phyloP scores from a whole-genome alignment of 208 protist species.

The Leishmania mexicana region DNA sequence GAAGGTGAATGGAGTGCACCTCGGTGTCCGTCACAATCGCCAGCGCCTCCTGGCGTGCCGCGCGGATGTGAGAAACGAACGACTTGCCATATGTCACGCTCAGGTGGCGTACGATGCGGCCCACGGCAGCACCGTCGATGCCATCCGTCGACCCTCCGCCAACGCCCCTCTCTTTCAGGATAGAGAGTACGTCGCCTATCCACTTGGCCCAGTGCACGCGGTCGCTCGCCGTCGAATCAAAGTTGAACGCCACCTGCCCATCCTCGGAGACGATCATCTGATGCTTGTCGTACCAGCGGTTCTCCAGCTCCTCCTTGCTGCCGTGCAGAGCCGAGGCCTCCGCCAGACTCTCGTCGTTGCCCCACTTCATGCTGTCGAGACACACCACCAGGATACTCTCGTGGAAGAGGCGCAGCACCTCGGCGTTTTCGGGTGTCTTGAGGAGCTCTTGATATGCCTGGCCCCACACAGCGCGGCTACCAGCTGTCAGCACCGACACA shows the following conservation, averaged over 20 bases:
- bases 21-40: constrained; percentile 67
- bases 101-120: constrained; percentile 55
- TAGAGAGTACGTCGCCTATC: constrained; percentile 71
- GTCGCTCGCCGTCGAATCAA: constrained; percentile 81
- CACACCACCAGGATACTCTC: constrained; percentile 81
- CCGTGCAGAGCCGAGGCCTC: constrained; percentile 74
- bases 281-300: constrained; percentile 94
- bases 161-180: constrained; percentile 18
- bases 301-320: constrained; percentile 75
- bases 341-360: constrained; percentile 35
- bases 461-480: constrained; percentile 75
- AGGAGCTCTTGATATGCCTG: constrained; percentile 83
- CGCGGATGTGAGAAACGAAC: constrained; percentile 79
- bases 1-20: constrained; percentile 56
- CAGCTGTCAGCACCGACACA: constrained; percentile 85
- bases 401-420: constrained; percentile 64
- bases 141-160: constrained; percentile 24
- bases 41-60: constrained; percentile 65
- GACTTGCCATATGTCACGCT: constrained; percentile 83
- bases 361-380: constrained; percentile 70
- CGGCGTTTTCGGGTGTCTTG: constrained; percentile 74
- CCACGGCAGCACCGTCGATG: constrained; percentile 37
- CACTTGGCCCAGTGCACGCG: constrained; percentile 83
- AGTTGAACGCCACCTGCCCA: constrained; percentile 87
- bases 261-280: constrained; percentile 90